Base-by-base conservation (phyloP, 2,329 filamentous ascomycete species). In the Shiraia sp. region DNA sequence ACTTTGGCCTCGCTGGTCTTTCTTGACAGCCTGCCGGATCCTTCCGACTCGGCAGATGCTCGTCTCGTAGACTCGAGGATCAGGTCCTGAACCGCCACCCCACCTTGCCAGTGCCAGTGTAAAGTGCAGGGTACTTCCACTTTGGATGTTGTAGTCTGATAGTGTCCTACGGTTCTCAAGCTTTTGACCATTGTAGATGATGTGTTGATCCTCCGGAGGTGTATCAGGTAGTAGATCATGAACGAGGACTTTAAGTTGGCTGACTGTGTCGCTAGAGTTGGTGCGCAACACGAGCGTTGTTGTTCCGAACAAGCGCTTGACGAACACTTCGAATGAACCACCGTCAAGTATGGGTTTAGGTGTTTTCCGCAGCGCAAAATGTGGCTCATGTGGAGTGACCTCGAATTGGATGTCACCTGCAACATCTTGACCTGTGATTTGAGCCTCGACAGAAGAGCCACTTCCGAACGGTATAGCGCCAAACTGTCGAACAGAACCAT, bases 91-190 rank as follows among this genome's bases (percentile, higher is more conserved):
- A 4, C 37, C 42, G 51, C 72, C 75, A 66, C 78, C 79, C 71
- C 79, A 78, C 13, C 89, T 83, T 68, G 83, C 83, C 55, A 87
- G 81, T 47, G 87, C 82, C 25, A 88, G 72, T 58, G n/a, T n/a
- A n/a, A n/a, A n/a, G n/a, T n/a, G n/a, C n/a, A n/a, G n/a, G n/a
- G n/a, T n/a, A n/a, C n/a, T n/a, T n/a, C n/a, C n/a, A n/a, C n/a
- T n/a, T n/a, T n/a, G n/a, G n/a, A n/a, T n/a, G n/a, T n/a, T n/a
- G n/a, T n/a, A n/a, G n/a, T n/a, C n/a, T n/a, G n/a, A n/a, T n/a
- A n/a, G n/a, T n/a, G n/a, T n/a, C n/a, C n/a, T n/a, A n/a, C n/a
- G n/a, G n/a, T n/a, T n/a, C n/a, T n/a, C n/a, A n/a, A n/a, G n/a
- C n/a, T n/a, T n/a, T n/a, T n/a, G n/a, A n/a, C n/a, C n/a, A n/a